phyloP scores from a whole-genome alignment of 441 rosid genomes.

The Populus tomentosa region DNA sequence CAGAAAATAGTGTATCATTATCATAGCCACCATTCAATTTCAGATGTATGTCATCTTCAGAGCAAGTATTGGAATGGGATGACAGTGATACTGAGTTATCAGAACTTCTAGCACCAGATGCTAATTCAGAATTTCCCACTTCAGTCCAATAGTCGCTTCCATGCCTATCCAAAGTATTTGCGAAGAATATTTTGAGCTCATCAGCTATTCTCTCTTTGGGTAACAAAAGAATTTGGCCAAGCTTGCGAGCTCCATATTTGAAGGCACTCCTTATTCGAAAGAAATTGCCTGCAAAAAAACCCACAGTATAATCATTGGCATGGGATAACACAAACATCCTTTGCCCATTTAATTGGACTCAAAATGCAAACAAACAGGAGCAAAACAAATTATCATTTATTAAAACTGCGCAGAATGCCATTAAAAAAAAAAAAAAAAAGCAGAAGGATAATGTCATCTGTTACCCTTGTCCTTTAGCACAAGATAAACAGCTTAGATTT shows the following conservation, averaged over 20 bases:
- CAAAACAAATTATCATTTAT: neutral
- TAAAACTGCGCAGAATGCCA: neutral
- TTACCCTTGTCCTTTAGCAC: neutral
- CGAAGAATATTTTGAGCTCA: conserved; percentile 29
- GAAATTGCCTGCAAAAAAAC: conserved; percentile 25
- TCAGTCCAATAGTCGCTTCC: conserved; percentile 27
- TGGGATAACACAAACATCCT: neutral
- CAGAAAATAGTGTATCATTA: neutral
- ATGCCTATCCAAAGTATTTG: conserved; percentile 39
- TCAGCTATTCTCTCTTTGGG: conserved; percentile 24
- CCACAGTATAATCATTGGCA: neutral
- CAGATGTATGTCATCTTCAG: conserved; percentile 4
- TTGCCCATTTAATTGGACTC: neutral
- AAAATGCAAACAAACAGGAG: neutral
- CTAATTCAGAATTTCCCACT: conserved; percentile 8
- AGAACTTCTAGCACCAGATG: conserved; percentile 6
- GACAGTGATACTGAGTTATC: conserved; percentile 3
- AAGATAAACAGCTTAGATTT: too few species aligned
- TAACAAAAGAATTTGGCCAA: conserved; percentile 29
- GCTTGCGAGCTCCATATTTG: conserved; percentile 35
- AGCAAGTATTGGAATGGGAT: conserved; percentile 3
- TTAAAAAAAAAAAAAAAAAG: neutral
- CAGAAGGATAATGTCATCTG: neutral
- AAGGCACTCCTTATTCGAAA: conserved; percentile 39
- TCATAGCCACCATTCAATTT: neutral